Evolutionary conservation across 805 yeast genomes (phyloP).

Genomic region (Starmera quercuum): DNA sequence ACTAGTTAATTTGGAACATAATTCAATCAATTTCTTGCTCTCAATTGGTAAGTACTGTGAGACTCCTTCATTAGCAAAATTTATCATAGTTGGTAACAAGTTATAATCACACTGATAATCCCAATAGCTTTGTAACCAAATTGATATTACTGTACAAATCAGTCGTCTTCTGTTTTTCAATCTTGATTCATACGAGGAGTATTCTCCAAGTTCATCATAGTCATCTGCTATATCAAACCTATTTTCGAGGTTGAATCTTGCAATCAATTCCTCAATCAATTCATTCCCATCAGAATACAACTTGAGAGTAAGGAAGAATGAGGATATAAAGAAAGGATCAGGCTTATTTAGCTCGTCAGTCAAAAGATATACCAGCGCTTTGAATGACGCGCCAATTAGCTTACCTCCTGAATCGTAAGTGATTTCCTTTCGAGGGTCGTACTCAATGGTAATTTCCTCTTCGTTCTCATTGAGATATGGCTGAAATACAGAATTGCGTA

Average conservation of each 20-base stretch:
- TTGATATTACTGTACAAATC: slow-evolving; percentile 60
- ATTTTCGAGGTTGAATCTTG: slow-evolving; percentile 51
- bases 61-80: slow-evolving; percentile 76
- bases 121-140: slow-evolving; percentile 93
- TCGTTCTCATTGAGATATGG: slow-evolving; percentile 24
- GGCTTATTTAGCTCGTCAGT: slow-evolving; percentile 61
- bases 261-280: slow-evolving; percentile 58
- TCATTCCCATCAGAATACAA: slow-evolving; percentile 62
- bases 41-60: slow-evolving; percentile 56
- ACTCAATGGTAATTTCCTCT: slow-evolving; percentile 8
- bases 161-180: slow-evolving; percentile 53
- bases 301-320: slow-evolving; percentile 73
- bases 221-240: slow-evolving; percentile 23
- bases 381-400: slow-evolving; percentile 63
- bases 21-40: slow-evolving; percentile 50
- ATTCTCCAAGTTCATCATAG: slow-evolving; percentile 26
- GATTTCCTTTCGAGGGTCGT: slow-evolving; percentile 34
- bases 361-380: slow-evolving; percentile 54
- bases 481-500: slow-evolving; percentile 28
- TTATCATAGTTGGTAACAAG: slow-evolving; percentile 61
- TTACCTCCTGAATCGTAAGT: slow-evolving; percentile 42
- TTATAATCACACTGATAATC: slow-evolving; percentile 50
- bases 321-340: slow-evolving; percentile 58
- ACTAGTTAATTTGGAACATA: slow-evolving; percentile 53
- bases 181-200: slow-evolving; percentile 29